These are phyloP conservation scores for Aspergillus kassunensis DNA, from an alignment of 495 filamentous ascomycete species.

Conservation along the genomic window DNA sequence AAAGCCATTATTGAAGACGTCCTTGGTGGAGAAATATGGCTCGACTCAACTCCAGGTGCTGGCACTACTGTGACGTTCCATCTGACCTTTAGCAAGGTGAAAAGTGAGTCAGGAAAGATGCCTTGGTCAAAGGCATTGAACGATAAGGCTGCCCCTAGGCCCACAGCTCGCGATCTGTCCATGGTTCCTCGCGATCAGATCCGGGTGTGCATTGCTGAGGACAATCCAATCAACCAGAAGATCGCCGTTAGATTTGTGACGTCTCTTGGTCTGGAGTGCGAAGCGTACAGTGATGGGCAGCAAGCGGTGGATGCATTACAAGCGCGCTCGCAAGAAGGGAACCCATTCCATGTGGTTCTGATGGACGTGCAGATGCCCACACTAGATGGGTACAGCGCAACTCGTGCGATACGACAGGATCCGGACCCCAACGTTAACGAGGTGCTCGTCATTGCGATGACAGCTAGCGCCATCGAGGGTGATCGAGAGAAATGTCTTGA, in stretches of 20 bases:
- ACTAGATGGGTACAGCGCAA: slow-evolving; percentile 90
- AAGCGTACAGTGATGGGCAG: slow-evolving; percentile 80
- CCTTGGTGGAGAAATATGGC: slow-evolving; percentile 75
- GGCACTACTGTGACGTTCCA: slow-evolving; percentile 88
- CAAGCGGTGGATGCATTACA: slow-evolving; percentile 83
- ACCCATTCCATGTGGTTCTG: slow-evolving; percentile 70
- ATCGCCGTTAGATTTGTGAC: slow-evolving; percentile 88
- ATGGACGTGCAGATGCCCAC: slow-evolving; percentile 98
- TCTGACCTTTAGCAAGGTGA: slow-evolving; percentile 77
- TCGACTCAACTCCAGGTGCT: slow-evolving; percentile 68
- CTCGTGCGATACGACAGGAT: slow-evolving; percentile 72
- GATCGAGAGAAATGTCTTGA: slow-evolving; percentile 89
- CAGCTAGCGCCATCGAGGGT: slow-evolving; percentile 83
- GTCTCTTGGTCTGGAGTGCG: slow-evolving; percentile 74
- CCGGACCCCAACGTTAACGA: slow-evolving; percentile 66
- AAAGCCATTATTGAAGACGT: slow-evolving; percentile 92
- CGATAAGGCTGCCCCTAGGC: slow-evolving; percentile 24
- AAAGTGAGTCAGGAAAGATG: slow-evolving; percentile 50
- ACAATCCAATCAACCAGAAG: slow-evolving; percentile 87
- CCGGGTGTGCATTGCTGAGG: slow-evolving; percentile 84
- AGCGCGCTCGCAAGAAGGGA: slow-evolving; percentile 60
- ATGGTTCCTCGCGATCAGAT: slow-evolving; percentile 71
- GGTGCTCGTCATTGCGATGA: slow-evolving; percentile 89
- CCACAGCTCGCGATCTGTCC: slow-evolving; percentile 54
- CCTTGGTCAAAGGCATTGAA: slow-evolving; percentile 49